These are phyloP conservation scores for Tuber borchii DNA, from an alignment of 495 filamentous ascomycete genomes.

Conservation along the genomic window DNA sequence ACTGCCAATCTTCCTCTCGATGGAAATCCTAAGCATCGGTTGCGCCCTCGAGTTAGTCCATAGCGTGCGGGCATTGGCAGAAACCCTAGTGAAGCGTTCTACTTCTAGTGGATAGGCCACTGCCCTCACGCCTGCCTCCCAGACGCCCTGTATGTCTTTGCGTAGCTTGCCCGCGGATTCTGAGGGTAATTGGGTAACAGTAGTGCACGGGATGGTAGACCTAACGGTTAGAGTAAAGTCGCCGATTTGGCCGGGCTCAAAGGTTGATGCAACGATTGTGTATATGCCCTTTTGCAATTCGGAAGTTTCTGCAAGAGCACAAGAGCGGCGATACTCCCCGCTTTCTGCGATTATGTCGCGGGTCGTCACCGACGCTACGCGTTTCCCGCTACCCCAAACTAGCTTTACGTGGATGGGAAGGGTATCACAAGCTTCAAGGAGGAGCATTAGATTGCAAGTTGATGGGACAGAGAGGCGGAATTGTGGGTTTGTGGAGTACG, in stretches of 20 bases:
- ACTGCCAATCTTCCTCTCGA: constrained; percentile 29
- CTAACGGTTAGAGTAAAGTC: constrained; percentile 65
- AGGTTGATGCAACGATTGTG: constrained; percentile 81
- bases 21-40: constrained; percentile 35
- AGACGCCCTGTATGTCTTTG: constrained; percentile 22
- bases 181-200: constrained; percentile 52
- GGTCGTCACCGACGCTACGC: constrained; percentile 59
- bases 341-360: constrained; percentile 73
- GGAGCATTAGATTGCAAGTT: constrained; percentile 47
- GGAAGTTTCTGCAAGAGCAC: constrained; percentile 56
- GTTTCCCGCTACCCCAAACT: constrained; percentile 65
- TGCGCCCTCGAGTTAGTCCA: constrained; percentile 53
- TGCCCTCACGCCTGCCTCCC: constrained; percentile 36
- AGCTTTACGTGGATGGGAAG: constrained; percentile 78
- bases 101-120: constrained; percentile 31
- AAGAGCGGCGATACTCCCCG: constrained; percentile 76
- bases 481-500: constrained; percentile 79
- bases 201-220: constrained; percentile 49
- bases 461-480: constrained; percentile 55
- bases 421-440: constrained; percentile 59
- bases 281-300: constrained; percentile 59
- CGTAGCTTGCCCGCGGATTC: constrained; percentile 38
- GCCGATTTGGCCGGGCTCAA: constrained; percentile 67
- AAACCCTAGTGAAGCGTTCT: constrained; percentile 31
- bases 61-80: constrained; percentile 58